phyloP scores from a whole-genome alignment of 2,329 filamentous ascomycete genomes.

The Paecilomyces sp. region DNA sequence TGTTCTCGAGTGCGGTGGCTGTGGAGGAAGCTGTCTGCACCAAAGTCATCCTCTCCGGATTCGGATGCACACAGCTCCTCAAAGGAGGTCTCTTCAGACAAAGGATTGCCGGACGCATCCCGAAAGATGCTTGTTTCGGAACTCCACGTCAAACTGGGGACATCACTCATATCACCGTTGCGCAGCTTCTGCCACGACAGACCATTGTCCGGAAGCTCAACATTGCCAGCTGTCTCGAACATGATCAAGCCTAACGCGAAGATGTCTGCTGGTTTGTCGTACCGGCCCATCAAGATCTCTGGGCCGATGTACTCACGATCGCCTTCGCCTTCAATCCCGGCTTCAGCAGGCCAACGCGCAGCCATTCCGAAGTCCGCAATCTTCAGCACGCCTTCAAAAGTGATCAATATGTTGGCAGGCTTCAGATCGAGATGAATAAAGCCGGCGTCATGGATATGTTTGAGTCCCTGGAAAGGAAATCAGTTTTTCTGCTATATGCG shows the following conservation, averaged over 20 bases:
- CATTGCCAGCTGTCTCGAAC: constrained; percentile 89
- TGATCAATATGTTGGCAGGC: constrained; percentile 59
- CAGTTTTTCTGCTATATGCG: background rate
- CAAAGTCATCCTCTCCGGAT: constrained; percentile 37
- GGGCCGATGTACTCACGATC: constrained; percentile 95
- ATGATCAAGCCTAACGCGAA: constrained; percentile 93
- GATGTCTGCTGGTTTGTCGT: constrained; percentile 85
- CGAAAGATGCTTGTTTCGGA: constrained; percentile 62
- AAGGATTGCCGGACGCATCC: constrained; percentile 65
- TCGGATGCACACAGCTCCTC: constrained; percentile 38
- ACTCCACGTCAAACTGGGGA: constrained; percentile 81
- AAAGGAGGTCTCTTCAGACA: constrained; percentile 40
- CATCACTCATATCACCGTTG: constrained; percentile 79
- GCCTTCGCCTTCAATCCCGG: constrained; percentile 79
- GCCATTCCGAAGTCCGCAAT: constrained; percentile 68
- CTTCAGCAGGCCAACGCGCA: constrained; percentile 65
- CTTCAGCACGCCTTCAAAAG: constrained; percentile 59
- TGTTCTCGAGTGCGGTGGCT: constrained; percentile 15
- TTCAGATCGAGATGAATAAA: constrained; percentile 67
- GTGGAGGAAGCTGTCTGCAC: constrained; percentile 27
- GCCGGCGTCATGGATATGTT: constrained; percentile 80
- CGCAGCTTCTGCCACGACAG: constrained; percentile 84
- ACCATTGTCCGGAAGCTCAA: constrained; percentile 88
- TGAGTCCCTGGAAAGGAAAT: constrained; percentile 58
- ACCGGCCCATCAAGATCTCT: constrained; percentile 79